Evolutionary conservation across 371 early-diverging fungal genomes (phyloP), one percentile per base, ranked within the genome.

Genomic region (Zychaea mexicana): DNA sequence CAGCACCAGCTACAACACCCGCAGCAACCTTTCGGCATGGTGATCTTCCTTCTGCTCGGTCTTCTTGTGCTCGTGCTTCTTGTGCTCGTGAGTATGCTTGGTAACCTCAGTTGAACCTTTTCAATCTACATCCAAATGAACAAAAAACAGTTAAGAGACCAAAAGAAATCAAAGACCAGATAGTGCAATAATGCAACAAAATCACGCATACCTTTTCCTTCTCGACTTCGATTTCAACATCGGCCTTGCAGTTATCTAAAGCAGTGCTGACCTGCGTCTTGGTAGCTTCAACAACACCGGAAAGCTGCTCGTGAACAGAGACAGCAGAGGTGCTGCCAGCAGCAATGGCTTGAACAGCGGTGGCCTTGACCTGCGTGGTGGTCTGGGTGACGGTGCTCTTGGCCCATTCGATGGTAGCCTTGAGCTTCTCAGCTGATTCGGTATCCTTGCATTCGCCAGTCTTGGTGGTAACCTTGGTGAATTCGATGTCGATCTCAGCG

Each of bases 251-350:
- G 21, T 42, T 52, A 15, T 61, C 68, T 8, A 74, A 42, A 8
- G 66, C 46, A 33, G 68, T 63, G 46, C 70, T 66, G 21, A 77
- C 66, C 19, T 59, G 27, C 15, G 64, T 68, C 15, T 73, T 71
- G 19, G 71, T 64, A n/a, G 67, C 30, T 27, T 68, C 66, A 22
- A 73, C 61, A 0, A 73, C 38, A 10, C 68, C 57, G n/a, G 67
- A 62, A 69, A 77, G 70, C 38, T 69, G 55, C 13, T 67, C 69
- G 1, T 39, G 26, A 15, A 33, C 19, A n/a, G 42, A 21, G 4
- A 22, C 46, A 33, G 47, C 46, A 32, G 36, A 28, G 38, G 49
- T 58, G n/a, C 27, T 22, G 8, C 52, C 32, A 26, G 53, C 2
- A 0, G 57, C 42, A 22, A 57, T 38, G 38, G 45, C 61, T 45